Base-by-base conservation (phyloP, 768 basidiomycete species). In the Termitomyces sp. region DNA sequence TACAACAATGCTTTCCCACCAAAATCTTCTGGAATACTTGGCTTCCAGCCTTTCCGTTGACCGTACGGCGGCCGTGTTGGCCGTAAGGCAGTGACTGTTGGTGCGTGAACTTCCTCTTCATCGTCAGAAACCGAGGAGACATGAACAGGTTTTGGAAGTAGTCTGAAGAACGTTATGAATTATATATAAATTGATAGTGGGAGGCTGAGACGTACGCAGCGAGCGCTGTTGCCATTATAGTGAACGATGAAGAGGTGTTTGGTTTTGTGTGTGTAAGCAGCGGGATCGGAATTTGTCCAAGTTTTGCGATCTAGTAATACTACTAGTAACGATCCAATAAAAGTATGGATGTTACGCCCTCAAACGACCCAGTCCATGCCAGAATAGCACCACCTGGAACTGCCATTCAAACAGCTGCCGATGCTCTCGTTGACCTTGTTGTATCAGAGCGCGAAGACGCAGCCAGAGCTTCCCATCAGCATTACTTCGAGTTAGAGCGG, bases 41-140 rank as follows among this genome's bases (percentile, higher is more conserved):
- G 96, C 66, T 85, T 89, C 97, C 97, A 99, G 47, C 86, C 89
- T 61, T 74, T 80, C 53, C 96, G 82, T 69, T 88, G 87, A 7
- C 96, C 92, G 73, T 98, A 99, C 14, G 89, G 83, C 4, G 96
- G 96, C 43, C 91, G 79, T 47, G 74, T 75, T 20, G 75, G 72
- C 48, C 86, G 82, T 59, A 83, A 71, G 62, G 25, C 25, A 25
- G 82, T 77, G 56, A 89, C 72, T 14, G 76, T 65, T 65, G 59
- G 37, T 69, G 34, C 40, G 67, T 68, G n/a, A 65, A 74, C 17
- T n/a, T 83, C 77, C 42, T 86, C 83, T 17, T 91, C 89, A 43
- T 91, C 86, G 60, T 91, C 88, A 4, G 79, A 78, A 29, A 81
- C 68, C 5, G 72, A 70, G 1, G 86, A 75, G 0, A 81, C 77